Conservation (phyloP, 1,139 yeast species). For the Hansenula sp. region DNA sequence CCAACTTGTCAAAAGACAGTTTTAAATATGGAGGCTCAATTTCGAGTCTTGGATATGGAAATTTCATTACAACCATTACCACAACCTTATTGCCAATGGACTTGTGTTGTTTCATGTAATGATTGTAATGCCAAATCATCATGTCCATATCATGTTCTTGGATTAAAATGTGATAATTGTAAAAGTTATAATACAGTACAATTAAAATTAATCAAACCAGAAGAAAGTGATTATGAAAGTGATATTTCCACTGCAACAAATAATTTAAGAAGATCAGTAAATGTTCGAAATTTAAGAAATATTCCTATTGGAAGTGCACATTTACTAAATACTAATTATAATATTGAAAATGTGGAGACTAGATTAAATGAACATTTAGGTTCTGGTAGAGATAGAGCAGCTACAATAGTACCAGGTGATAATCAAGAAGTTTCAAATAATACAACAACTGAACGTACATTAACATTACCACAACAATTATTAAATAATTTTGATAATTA, state of each 20-base stretch:
- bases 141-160: conserved; percentile 76
- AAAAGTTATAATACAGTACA: conserved; percentile 83
- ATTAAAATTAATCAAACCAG: conserved; percentile 49
- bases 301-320: conserved; percentile 16
- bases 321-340: conserved; percentile 19
- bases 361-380: background rate
- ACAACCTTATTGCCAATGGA: conserved; percentile 72
- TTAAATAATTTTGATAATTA: conserved; percentile 22
- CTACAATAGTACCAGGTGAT: background rate
- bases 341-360: conserved; percentile 14
- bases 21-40: conserved; percentile 83
- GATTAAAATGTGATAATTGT: conserved; percentile 83
- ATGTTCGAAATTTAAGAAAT: conserved; percentile 14
- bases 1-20: conserved; percentile 86
- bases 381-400: background rate
- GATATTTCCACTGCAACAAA: conserved; percentile 24
- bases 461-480: conserved; percentile 23
- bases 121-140: conserved; percentile 86
- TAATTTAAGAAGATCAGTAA: conserved; percentile 8
- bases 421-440: background rate
- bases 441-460: conserved; percentile 4
- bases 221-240: conserved; percentile 30
- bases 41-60: conserved; percentile 80
- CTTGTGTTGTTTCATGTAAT: conserved; percentile 74
- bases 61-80: conserved; percentile 76